phyloP scores from a whole-genome alignment of 2,329 filamentous ascomycete genomes.

The Xylariaceae sp. region DNA sequence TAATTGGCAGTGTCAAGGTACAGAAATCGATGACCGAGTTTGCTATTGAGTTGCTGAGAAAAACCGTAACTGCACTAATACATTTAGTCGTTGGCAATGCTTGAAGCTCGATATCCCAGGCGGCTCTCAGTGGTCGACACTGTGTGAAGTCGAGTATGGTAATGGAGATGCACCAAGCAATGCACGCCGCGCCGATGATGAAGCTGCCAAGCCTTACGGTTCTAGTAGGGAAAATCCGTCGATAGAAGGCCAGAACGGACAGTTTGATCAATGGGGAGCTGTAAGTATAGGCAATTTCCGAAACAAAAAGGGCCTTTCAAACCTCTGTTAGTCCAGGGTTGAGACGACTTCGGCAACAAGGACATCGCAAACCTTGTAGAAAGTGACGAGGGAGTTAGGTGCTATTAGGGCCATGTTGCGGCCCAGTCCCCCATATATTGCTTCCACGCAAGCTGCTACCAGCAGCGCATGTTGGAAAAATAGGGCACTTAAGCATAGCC shows the following conservation, averaged over 20 bases:
- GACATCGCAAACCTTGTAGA: neutral
- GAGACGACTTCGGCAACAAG: neutral
- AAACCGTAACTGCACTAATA: neutral
- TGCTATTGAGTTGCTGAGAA: neutral
- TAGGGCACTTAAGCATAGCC: neutral
- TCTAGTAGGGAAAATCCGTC: neutral
- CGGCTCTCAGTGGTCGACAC: conserved; percentile 7
- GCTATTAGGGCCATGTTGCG: neutral
- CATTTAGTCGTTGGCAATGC: conserved; percentile 1
- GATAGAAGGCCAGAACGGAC: neutral
- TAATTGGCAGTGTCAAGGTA: neutral
- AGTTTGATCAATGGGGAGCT: neutral
- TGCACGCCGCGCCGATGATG: neutral
- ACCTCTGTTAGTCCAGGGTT: neutral
- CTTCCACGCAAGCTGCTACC: neutral
- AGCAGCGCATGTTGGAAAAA: neutral
- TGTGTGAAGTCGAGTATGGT: conserved; percentile 7
- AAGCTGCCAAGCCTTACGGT: neutral
- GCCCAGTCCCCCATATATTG: neutral
- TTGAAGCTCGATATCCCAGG: conserved; percentile 9
- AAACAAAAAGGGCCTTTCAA: neutral
- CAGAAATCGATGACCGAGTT: neutral
- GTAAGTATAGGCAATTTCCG: neutral
- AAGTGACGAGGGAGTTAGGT: neutral
- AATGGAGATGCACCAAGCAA: neutral